phyloP scores from a whole-genome alignment of 2,329 filamentous ascomycete genomes.

The Alternaria gansuensis region DNA sequence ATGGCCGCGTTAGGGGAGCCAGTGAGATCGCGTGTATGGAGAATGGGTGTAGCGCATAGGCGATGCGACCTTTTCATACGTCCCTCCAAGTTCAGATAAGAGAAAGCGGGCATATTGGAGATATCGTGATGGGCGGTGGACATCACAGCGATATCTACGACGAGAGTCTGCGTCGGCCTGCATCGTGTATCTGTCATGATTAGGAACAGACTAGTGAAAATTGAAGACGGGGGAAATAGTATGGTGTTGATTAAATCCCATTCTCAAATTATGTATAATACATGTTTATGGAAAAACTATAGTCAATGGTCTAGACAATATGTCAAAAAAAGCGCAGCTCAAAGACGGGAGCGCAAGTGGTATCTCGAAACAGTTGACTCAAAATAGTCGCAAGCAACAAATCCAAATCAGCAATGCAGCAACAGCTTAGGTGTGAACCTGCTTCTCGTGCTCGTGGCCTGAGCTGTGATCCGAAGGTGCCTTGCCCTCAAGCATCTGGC shows the following conservation, averaged over 20 bases:
- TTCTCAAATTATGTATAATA: slow-evolving; percentile 29
- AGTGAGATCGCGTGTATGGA: not conserved
- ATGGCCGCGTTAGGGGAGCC: not conserved
- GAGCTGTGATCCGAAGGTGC: slow-evolving; percentile 56
- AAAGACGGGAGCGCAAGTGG: slow-evolving; percentile 41
- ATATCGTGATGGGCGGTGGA: not conserved
- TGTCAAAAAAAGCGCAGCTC: slow-evolving; percentile 25
- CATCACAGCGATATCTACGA: not conserved
- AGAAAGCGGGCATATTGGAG: fast-evolving
- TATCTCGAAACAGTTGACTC: slow-evolving; percentile 46
- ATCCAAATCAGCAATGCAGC: slow-evolving; percentile 22
- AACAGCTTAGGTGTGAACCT: slow-evolving; percentile 20
- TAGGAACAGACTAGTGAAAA: not conserved
- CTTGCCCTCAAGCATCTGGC: slow-evolving; percentile 69
- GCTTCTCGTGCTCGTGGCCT: slow-evolving; percentile 53
- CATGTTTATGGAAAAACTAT: slow-evolving; percentile 13
- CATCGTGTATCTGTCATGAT: slow-evolving; percentile 1
- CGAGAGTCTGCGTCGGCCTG: not conserved
- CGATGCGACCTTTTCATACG: not conserved
- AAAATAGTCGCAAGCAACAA: slow-evolving; percentile 19
- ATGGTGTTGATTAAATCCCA: slow-evolving; percentile 15
- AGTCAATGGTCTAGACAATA: slow-evolving; percentile 16
- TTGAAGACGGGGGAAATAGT: not conserved
- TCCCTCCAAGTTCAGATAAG: not conserved
- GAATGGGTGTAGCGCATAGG: not conserved